Evolutionary conservation across 169 alveolate species (phyloP), one percentile per base, ranked within the genome.

Genomic region (Eimeria maxima): DNA sequence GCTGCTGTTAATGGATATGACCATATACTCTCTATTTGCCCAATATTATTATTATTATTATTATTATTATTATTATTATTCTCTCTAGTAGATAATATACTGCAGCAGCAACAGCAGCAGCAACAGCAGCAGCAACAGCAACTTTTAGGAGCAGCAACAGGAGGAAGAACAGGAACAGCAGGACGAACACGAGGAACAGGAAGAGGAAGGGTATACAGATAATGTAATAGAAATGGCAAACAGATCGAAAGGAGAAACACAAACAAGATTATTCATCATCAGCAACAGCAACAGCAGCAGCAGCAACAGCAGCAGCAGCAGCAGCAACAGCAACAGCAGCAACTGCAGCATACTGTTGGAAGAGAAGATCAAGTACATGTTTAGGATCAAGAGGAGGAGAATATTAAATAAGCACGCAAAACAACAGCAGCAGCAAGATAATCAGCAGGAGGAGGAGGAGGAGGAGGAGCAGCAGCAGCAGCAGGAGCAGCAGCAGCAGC

Each of bases 21-120:
- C 80, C 93, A 57, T 13, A 53, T 29, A 24, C 50, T 80, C 6
- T 80, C 90, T 8, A 80, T 27, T 7, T 80, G 90, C 11, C 73
- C 8, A 13, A 71, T 71, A n/a, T 69, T 45, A 1, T 5, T 45
- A 69, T 80, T 71, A 8, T n/a, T 80, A 22, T n/a, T n/a, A n/a
- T n/a, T n/a, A n/a, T n/a, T n/a, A n/a, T n/a, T n/a, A n/a, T n/a
- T n/a, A n/a, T n/a, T n/a, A n/a, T n/a, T n/a, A n/a, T n/a, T n/a
- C n/a, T n/a, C n/a, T n/a, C n/a, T n/a, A n/a, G n/a, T n/a, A n/a
- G 71, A 80, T 45, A 80, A 6, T 4, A 80, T 80, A 71, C 90
- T 80, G 90, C 90, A 80, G 90, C 90, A 44, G 90, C 90, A 80
- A 29, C 87, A 76, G 80, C 80, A 69, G 80, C 88, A 76, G 88